These are phyloP conservation scores for Pyrus bretschneideri DNA, from an alignment of 306 rosid genomes.

Conservation along the genomic window DNA sequence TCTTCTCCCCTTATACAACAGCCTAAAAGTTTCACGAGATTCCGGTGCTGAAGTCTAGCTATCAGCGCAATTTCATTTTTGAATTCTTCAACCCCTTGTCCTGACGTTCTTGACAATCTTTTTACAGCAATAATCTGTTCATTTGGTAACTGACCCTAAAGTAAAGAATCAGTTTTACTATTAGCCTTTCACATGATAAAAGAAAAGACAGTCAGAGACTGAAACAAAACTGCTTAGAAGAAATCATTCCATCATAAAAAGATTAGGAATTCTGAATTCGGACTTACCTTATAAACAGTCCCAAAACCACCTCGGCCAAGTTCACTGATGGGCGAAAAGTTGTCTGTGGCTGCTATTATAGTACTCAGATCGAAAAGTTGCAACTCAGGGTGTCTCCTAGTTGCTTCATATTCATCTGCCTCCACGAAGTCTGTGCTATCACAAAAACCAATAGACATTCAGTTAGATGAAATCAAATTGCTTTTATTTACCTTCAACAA, in stretches of 20 bases:
- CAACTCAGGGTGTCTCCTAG: neutral
- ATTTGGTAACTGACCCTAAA: constrained; percentile 14
- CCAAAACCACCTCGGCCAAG: constrained; percentile 20
- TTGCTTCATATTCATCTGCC: constrained; percentile 2
- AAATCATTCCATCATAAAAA: neutral
- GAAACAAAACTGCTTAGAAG: neutral
- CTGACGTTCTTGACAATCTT: constrained; percentile 41
- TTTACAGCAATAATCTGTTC: constrained; percentile 24
- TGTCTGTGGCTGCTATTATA: neutral
- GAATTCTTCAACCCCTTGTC: constrained; percentile 53
- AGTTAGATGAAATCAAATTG: neutral
- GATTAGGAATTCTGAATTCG: neutral
- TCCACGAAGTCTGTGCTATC: neutral
- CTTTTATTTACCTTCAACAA: neutral
- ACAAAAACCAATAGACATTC: neutral
- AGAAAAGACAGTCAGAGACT: too few relatives aligned
- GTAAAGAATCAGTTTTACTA: neutral
- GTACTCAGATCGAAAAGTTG: neutral
- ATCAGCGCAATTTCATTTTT: constrained; percentile 48
- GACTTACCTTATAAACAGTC: constrained; percentile 5
- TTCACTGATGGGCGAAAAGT: neutral
- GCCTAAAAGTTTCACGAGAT: constrained; percentile 56
- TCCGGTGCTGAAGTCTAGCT: constrained; percentile 54
- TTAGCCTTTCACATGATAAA: neutral
- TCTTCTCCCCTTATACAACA: constrained; percentile 39